A percentile compares a stretch with the other conserved stretches of the same genome.
phyloP scores from a whole-genome alignment of 2,329 filamentous ascomycete genomes.

The Nigrospora osmanthi region DNA sequence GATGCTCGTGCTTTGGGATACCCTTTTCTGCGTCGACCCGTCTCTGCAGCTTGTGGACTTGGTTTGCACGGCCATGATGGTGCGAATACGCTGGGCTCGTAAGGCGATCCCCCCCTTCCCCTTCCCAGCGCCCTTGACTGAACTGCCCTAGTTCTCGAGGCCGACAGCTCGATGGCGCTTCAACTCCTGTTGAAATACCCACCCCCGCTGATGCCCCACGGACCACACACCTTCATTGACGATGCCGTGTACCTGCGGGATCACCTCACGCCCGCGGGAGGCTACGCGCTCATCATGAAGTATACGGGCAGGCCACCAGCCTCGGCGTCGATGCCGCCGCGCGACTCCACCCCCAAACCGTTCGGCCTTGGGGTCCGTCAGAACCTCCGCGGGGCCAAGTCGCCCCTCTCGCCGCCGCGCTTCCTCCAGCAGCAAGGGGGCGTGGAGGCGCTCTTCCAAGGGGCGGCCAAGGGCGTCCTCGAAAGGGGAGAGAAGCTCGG shows the following conservation, averaged over 20 bases:
- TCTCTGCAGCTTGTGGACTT: constrained; percentile 74
- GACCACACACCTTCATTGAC: constrained; percentile 72
- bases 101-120: constrained; percentile 24
- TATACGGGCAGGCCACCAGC: constrained; percentile 54
- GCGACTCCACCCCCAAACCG: constrained; percentile 26
- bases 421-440: constrained; percentile 47
- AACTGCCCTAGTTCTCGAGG: constrained; percentile 57
- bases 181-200: constrained; percentile 81
- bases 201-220: constrained; percentile 50
- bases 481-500: constrained; percentile 69
- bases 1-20: constrained; percentile 81
- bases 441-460: constrained; percentile 66
- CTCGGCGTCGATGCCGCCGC: constrained; percentile 12
- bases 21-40: constrained; percentile 80
- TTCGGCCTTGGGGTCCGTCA: constrained; percentile 28
- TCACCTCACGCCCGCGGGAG: constrained; percentile 55
- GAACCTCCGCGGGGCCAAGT: constrained; percentile 30
- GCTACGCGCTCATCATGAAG: constrained; percentile 59
- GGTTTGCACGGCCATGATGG: constrained; percentile 88
- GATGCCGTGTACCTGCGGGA: constrained; percentile 72
- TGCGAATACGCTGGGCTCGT: constrained; percentile 87
- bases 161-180: constrained; percentile 81
- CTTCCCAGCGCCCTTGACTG: constrained; percentile 1
- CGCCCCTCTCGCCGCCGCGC: constrained; percentile 39
- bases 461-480: constrained; percentile 67